A percentile compares a stretch with the other conserved stretches of the same genome.
Conservation (phyloP, 2,329 filamentous ascomycete genomes). For the Grosmannia huntii region DNA sequence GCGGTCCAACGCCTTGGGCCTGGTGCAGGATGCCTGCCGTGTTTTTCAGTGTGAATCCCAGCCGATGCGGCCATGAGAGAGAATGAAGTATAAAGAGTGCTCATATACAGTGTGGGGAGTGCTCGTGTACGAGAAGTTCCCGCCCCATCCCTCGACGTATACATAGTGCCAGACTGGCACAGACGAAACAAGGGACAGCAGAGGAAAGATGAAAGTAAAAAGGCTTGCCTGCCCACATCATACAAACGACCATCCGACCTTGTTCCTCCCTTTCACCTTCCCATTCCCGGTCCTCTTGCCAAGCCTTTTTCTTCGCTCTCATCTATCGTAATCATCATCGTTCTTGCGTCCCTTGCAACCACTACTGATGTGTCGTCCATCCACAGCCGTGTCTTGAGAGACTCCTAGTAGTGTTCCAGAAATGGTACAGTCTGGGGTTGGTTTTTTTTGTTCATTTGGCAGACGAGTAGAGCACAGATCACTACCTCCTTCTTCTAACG, state of each 20-base stretch:
- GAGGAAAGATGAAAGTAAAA: not conserved
- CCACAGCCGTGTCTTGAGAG: not conserved
- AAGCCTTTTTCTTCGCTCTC: not conserved
- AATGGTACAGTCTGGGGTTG: not conserved
- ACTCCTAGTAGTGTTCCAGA: not conserved
- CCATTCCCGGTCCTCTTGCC: not conserved
- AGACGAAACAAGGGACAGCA: not conserved
- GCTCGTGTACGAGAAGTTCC: not conserved
- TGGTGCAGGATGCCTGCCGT: not conserved
- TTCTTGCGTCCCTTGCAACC: not conserved
- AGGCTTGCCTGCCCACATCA: not conserved
- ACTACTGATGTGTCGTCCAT: not conserved
- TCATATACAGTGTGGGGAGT: constrained; percentile 11
- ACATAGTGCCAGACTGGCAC: not conserved
- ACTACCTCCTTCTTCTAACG: constrained; percentile 13
- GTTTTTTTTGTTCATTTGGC: not conserved
- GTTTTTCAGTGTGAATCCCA: not conserved
- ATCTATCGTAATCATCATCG: not conserved
- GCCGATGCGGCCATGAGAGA: not conserved
- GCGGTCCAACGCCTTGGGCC: not conserved
- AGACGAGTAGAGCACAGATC: not conserved
- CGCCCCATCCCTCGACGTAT: not conserved
- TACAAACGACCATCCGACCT: not conserved
- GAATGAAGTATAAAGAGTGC: not conserved
- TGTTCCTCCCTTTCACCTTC: not conserved